Base-by-base conservation (phyloP, 2,329 filamentous ascomycete species). In the Exophiala sp. region DNA sequence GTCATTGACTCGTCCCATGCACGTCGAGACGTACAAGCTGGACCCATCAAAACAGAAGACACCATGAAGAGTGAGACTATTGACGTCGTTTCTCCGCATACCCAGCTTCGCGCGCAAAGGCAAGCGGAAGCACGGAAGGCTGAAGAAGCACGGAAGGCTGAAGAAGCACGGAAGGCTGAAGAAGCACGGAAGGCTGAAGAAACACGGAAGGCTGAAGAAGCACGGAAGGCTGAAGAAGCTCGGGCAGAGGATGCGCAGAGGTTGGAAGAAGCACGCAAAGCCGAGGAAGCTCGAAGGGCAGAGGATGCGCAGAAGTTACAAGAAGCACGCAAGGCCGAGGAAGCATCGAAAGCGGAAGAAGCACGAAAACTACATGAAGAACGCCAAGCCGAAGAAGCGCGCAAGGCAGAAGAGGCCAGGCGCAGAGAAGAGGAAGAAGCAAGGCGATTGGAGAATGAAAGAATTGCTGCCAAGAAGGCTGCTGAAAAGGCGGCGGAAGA, bases 11-110 rank as follows among this genome's bases (percentile, higher is more conserved):
- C n/a, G n/a, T n/a, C n/a, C n/a, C n/a, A n/a, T n/a, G n/a, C n/a
- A n/a, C n/a, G n/a, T n/a, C n/a, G n/a, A n/a, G n/a, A n/a, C n/a
- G n/a, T n/a, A n/a, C 64, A 65, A 24, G 18, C 51, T 37, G 56
- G 54, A 29, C 34, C 55, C 56, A 59, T 21, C 60, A 51, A 32
- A 56, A 53, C 23, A 53, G 57, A n/a, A 44, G 55, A 50, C 43
- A 32, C 47, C 19, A 35, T 58, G 21, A 63, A 64, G 13, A 23
- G 44, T 5, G 61, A 54, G 37, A 52, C 48, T 8, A 56, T 58
- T 8, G 53, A 55, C 14, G 38, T 48, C 10, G 39, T 54, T 35
- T 53, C 60, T 30, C 43, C 46, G 10, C 57, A 58, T 32, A 44
- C 27, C 19, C 38, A 57, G 22, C 48, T 52, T 29, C 35, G 50